These are phyloP conservation scores for Trametes elegans DNA, from an alignment of 768 basidiomycete genomes.

Conservation along the genomic window DNA sequence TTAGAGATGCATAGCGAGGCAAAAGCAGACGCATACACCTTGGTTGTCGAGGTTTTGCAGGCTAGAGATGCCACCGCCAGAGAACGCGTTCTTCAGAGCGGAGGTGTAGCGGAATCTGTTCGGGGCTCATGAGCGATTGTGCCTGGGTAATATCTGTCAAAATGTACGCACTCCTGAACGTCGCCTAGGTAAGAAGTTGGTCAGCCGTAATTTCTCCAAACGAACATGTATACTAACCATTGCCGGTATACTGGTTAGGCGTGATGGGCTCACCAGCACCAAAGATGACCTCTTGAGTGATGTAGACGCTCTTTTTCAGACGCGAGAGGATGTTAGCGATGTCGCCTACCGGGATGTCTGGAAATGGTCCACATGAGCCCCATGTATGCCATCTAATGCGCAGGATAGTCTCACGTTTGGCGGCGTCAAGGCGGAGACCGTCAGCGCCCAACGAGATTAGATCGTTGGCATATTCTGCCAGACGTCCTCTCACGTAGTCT, in stretches of 20 bases:
- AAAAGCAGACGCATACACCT: slow-evolving; percentile 32
- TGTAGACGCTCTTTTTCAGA: slow-evolving; percentile 45
- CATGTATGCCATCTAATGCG: too few relatives aligned
- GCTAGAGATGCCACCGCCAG: slow-evolving; percentile 45
- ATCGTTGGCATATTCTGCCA: slow-evolving; percentile 60
- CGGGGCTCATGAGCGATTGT: not conserved
- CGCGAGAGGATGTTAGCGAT: slow-evolving; percentile 51
- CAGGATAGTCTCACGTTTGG: slow-evolving; percentile 47
- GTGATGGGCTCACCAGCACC: slow-evolving; percentile 51
- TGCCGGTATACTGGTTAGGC: slow-evolving; percentile 54
- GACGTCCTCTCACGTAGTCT: slow-evolving; percentile 50
- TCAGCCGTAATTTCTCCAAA: not conserved
- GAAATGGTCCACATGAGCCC: not conserved
- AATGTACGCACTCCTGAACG: slow-evolving; percentile 53
- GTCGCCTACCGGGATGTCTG: slow-evolving; percentile 55
- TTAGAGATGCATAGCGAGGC: not conserved
- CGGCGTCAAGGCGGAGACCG: slow-evolving; percentile 61
- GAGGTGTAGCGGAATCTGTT: slow-evolving; percentile 56
- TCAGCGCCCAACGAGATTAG: slow-evolving; percentile 60
- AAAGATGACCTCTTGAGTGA: slow-evolving; percentile 57
- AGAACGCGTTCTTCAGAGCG: slow-evolving; percentile 51
- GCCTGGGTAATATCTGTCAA: not conserved
- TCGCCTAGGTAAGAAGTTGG: slow-evolving; percentile 37
- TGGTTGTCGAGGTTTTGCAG: slow-evolving; percentile 50
- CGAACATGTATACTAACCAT: slow-evolving; percentile 34